These are phyloP conservation scores for Sporothrix schenckii DNA, from an alignment of 2,329 filamentous ascomycete species.

Conservation along the genomic window DNA sequence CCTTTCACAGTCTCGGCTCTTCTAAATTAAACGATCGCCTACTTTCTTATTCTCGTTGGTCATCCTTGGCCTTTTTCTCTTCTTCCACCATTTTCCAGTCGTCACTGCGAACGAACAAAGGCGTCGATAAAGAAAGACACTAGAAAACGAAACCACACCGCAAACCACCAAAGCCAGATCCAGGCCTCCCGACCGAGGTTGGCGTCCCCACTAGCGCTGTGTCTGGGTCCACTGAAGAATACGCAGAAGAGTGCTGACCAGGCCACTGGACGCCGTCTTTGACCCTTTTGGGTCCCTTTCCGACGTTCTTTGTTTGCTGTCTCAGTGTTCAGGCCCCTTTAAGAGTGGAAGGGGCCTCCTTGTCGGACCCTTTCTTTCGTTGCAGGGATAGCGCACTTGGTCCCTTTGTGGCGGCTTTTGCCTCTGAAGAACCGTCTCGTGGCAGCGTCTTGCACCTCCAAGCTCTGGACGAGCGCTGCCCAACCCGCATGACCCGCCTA, in stretches of 20 bases:
- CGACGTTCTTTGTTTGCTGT: neutral
- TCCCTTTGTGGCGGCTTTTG: neutral
- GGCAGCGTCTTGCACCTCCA: neutral
- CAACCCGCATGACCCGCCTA: neutral
- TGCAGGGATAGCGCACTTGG: neutral
- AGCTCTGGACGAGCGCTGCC: neutral
- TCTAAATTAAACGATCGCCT: no score
- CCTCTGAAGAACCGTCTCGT: conserved; percentile 22
- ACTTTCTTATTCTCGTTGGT: neutral
- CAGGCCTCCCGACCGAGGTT: neutral
- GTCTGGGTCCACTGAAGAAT: neutral
- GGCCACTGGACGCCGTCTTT: neutral
- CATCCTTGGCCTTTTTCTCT: neutral
- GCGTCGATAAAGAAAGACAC: neutral
- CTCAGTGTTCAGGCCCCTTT: neutral
- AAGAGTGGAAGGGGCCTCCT: neutral
- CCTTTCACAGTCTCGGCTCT: neutral
- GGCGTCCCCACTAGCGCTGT: conserved; percentile 2
- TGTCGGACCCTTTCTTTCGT: conserved; percentile 8
- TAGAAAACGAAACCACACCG: conserved; percentile 14
- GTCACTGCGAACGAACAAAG: conserved; percentile 9
- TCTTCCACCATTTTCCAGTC: neutral
- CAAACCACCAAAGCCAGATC: neutral
- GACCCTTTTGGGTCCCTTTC: neutral
- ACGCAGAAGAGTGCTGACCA: neutral